phyloP scores from a whole-genome alignment of 371 early-diverging fungal species.

The Cokeromyces recurvatus region DNA sequence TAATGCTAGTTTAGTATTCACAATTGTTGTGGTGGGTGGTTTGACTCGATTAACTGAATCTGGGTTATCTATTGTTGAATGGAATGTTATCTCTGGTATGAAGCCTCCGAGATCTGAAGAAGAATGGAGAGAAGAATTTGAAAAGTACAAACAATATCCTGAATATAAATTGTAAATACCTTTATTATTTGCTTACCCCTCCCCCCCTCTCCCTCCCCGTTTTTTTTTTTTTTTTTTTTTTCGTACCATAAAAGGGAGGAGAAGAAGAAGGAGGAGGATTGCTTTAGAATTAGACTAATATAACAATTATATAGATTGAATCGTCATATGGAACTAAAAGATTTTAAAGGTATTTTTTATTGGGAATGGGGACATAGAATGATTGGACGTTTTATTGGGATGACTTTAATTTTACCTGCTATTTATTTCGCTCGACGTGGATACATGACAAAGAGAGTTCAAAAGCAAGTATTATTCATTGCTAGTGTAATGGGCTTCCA shows the following conservation, averaged over 20 bases:
- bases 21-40: conserved; percentile 93
- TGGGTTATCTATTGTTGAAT: conserved; percentile 94
- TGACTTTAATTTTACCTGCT: conserved; percentile 80
- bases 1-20: conserved; percentile 83
- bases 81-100: conserved; percentile 93
- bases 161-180: conserved; percentile 83
- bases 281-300: background rate
- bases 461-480: conserved; percentile 64
- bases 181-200: background rate
- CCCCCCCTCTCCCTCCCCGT: too few relatives aligned
- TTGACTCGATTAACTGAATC: conserved; percentile 94
- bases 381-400: conserved; percentile 87
- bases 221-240: too few relatives aligned
- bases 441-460: conserved; percentile 65
- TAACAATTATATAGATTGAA: conserved; percentile 61
- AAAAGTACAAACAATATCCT: conserved; percentile 95
- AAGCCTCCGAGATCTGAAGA: conserved; percentile 79
- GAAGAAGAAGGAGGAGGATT: too few relatives aligned
- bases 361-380: conserved; percentile 97
- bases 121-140: conserved; percentile 92
- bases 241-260: too few relatives aligned
- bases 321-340: conserved; percentile 79
- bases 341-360: conserved; percentile 95
- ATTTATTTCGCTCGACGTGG: conserved; percentile 79
- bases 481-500: conserved; percentile 82